These are phyloP conservation scores for Phaseolus lunatus DNA, from an alignment of 306 rosid species.

Conservation along the genomic window DNA sequence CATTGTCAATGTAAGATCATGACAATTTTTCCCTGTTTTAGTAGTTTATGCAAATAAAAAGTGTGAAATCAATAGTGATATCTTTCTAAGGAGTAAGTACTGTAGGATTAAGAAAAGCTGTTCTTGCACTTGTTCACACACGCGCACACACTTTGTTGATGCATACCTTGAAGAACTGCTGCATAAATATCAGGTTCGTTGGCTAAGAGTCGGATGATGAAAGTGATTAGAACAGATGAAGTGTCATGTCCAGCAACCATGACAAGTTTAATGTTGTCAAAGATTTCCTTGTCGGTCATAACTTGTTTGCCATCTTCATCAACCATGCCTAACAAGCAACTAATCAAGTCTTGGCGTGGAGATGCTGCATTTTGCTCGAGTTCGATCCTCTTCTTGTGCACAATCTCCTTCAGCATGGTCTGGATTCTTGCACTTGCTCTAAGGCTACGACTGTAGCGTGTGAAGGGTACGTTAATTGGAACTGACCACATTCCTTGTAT, in stretches of 20 bases:
- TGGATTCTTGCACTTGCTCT: conserved; percentile 63
- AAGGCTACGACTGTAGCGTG: conserved; percentile 68
- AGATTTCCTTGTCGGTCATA: conserved; percentile 66
- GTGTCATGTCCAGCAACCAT: conserved; percentile 87
- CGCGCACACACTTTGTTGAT: background rate
- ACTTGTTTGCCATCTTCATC: conserved; percentile 50
- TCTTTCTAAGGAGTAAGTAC: background rate
- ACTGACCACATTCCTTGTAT: conserved; percentile 68
- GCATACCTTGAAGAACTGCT: conserved; percentile 71
- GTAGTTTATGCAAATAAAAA: background rate
- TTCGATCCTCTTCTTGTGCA: conserved; percentile 54
- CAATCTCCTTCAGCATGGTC: conserved; percentile 54
- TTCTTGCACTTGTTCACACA: background rate
- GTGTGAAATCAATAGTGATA: background rate
- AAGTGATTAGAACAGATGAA: conserved; percentile 66
- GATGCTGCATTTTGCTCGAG: conserved; percentile 49
- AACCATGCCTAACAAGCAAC: conserved; percentile 61
- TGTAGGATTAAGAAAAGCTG: background rate
- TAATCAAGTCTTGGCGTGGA: conserved; percentile 66
- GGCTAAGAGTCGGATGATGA: conserved; percentile 58
- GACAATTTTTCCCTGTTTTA: background rate
- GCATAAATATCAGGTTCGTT: conserved; percentile 63
- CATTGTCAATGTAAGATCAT: background rate
- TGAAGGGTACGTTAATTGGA: conserved; percentile 75
- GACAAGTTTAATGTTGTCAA: conserved; percentile 63